phyloP scores from a whole-genome alignment of 116 monocot species.

The Cymodocea nodosa region DNA sequence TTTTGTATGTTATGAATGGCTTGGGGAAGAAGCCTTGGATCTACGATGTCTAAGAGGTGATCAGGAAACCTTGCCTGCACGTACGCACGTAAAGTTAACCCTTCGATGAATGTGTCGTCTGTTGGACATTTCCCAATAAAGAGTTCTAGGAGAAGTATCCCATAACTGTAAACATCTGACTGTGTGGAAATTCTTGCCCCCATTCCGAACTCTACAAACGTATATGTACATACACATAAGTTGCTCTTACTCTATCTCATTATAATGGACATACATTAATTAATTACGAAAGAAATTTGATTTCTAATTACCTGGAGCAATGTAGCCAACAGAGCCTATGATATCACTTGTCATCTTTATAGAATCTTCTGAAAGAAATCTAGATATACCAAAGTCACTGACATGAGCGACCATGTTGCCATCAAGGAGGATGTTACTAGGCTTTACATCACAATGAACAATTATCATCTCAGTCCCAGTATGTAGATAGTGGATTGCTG shows the following conservation, averaged over 20 bases:
- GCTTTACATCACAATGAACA: slow-evolving; percentile 27
- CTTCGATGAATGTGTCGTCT: slow-evolving; percentile 17
- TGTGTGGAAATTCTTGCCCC: slow-evolving; percentile 9
- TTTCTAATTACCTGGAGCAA: slow-evolving; percentile 22
- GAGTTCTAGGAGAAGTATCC: slow-evolving; percentile 32
- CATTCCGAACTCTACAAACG: slow-evolving; percentile 26
- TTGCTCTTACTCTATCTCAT: no score
- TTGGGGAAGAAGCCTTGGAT: slow-evolving; percentile 13
- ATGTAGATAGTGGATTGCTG: slow-evolving; percentile 25
- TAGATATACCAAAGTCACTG: slow-evolving; percentile 24
- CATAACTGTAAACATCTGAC: slow-evolving; percentile 36
- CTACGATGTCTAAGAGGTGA: slow-evolving; percentile 9
- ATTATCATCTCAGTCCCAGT: neutral
- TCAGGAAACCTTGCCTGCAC: slow-evolving; percentile 15
- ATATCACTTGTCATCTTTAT: slow-evolving; percentile 10
- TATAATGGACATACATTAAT: neutral
- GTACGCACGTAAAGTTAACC: slow-evolving; percentile 11
- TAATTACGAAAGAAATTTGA: neutral
- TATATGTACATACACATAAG: neutral
- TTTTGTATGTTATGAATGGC: neutral
- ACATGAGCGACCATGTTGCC: slow-evolving; percentile 19
- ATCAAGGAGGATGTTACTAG: slow-evolving; percentile 9
- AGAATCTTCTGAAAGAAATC: slow-evolving; percentile 4
- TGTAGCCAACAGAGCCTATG: slow-evolving; percentile 28
- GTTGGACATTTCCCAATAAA: no score